Percentiles rank a stretch among this genome's conserved stretches.
Conservation (phyloP, 2,329 filamentous ascomycete genomes). For the Hypoxylon sp. region DNA sequence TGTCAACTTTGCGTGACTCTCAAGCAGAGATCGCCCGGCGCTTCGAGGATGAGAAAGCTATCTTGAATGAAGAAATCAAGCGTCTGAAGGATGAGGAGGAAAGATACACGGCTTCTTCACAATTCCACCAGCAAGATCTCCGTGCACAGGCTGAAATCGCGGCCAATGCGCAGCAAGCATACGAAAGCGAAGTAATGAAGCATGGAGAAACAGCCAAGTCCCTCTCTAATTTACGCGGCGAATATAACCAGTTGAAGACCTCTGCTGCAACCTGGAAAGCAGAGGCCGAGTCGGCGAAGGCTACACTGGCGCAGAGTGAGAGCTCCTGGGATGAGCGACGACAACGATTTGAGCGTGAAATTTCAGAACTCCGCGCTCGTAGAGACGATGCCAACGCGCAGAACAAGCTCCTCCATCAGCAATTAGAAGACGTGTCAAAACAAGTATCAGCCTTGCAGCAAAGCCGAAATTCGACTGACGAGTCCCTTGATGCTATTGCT, state of each 20-base stretch:
- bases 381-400: slow-evolving; percentile 89
- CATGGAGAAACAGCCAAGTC: slow-evolving; percentile 95
- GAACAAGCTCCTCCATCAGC: slow-evolving; percentile 90
- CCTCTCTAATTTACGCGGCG: slow-evolving; percentile 81
- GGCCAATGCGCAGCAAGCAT: slow-evolving; percentile 92
- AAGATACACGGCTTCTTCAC: slow-evolving; percentile 81
- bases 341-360: slow-evolving; percentile 85
- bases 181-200: slow-evolving; percentile 93
- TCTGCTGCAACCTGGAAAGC: slow-evolving; percentile 81
- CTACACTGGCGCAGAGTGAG: slow-evolving; percentile 83
- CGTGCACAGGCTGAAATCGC: slow-evolving; percentile 95
- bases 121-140: slow-evolving; percentile 90
- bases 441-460: slow-evolving; percentile 87
- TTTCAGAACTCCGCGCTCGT: slow-evolving; percentile 81
- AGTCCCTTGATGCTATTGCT: slow-evolving; percentile 68
- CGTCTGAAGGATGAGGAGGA: slow-evolving; percentile 88
- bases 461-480: slow-evolving; percentile 71
- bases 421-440: slow-evolving; percentile 84
- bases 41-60: slow-evolving; percentile 85
- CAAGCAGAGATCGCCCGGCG: slow-evolving; percentile 80
- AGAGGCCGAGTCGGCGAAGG: slow-evolving; percentile 88
- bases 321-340: slow-evolving; percentile 89
- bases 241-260: slow-evolving; percentile 86
- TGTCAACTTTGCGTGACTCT: slow-evolving; percentile 83
- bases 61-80: slow-evolving; percentile 82